Percentiles rank a stretch among this genome's conserved stretches.
phyloP scores from a whole-genome alignment of 2,329 filamentous ascomycete genomes.

The Trichoderma sp. region DNA sequence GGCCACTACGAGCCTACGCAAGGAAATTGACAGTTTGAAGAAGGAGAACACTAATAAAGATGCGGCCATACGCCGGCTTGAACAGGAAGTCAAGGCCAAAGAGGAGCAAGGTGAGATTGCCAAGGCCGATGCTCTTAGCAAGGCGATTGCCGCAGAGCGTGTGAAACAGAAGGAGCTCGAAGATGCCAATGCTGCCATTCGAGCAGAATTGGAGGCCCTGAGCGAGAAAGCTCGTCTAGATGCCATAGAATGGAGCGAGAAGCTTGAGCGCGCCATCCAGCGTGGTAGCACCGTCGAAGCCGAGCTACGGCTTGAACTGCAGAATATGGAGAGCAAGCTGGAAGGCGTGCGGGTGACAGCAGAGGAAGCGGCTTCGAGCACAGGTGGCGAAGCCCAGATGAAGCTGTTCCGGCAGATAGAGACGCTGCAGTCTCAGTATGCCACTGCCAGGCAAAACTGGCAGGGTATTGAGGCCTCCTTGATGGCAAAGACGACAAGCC shows the following conservation, averaged over 20 bases:
- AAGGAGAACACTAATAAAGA: conserved; percentile 60
- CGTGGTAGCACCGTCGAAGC: conserved; percentile 65
- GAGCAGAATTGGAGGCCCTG: conserved; percentile 73
- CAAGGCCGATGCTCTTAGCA: conserved; percentile 63
- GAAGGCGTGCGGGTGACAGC: conserved; percentile 81
- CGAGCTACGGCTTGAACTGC: conserved; percentile 75
- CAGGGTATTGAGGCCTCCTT: conserved; percentile 90
- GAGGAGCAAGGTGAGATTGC: conserved; percentile 62
- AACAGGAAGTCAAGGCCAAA: conserved; percentile 65
- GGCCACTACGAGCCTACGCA: conserved; percentile 50
- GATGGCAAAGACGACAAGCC: conserved; percentile 67
- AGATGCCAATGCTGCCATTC: conserved; percentile 60
- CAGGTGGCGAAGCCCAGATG: conserved; percentile 76
- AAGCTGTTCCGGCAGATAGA: conserved; percentile 93
- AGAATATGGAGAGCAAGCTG: conserved; percentile 81
- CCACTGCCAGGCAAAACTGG: conserved; percentile 94
- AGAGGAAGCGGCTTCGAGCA: conserved; percentile 84
- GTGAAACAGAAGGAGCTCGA: conserved; percentile 54
- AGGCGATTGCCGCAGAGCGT: conserved; percentile 66
- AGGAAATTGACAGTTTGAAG: conserved; percentile 36
- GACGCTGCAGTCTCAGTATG: conserved; percentile 91
- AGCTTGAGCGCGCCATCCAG: conserved; percentile 69
- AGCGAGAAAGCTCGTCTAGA: conserved; percentile 69
- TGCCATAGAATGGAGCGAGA: conserved; percentile 69
- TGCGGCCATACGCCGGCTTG: conserved; percentile 64